These are phyloP conservation scores for Beauveria asiatica DNA, from an alignment of 2,329 filamentous ascomycete species.

Conservation along the genomic window DNA sequence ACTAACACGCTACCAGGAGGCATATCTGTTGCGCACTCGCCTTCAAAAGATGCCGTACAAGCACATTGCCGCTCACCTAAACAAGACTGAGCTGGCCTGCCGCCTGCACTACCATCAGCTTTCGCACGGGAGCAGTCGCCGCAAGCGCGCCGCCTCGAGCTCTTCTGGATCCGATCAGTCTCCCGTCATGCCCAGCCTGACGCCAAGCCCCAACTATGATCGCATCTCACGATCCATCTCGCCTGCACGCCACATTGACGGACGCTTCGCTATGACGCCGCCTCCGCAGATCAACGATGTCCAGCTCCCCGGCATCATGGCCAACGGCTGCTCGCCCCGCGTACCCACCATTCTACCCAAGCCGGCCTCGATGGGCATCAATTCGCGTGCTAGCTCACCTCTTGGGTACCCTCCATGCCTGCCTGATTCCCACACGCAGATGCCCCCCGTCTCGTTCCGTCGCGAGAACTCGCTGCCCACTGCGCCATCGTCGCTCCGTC, in stretches of 20 bases:
- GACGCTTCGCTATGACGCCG: constrained; percentile 33
- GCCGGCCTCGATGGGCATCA: constrained; percentile 44
- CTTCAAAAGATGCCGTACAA: constrained; percentile 88
- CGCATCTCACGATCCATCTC: constrained; percentile 40
- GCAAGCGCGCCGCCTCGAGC: constrained; percentile 65
- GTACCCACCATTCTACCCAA: constrained; percentile 59
- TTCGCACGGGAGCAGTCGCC: constrained; percentile 71
- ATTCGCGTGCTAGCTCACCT: constrained; percentile 27
- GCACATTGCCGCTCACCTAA: constrained; percentile 75
- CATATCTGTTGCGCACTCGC: constrained; percentile 74
- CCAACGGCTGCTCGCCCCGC: constrained; percentile 33
- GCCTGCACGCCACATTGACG: constrained; percentile 30
- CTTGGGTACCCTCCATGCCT: constrained; percentile 32
- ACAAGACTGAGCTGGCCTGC: constrained; percentile 82
- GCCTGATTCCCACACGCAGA: constrained; percentile 36
- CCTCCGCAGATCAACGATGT: constrained; percentile 37
- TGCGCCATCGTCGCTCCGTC: constrained; percentile 39
- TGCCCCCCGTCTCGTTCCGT: constrained; percentile 34
- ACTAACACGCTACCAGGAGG: constrained; percentile 47
- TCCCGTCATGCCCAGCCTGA: constrained; percentile 37
- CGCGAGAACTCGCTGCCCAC: constrained; percentile 22
- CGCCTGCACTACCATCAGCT: constrained; percentile 82
- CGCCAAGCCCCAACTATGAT: constrained; percentile 44
- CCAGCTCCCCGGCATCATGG: constrained; percentile 47
- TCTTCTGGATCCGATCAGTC: constrained; percentile 52